Percentiles rank a stretch among this genome's conserved stretches.
Conservation (phyloP, 2,329 filamentous ascomycete species). For the Cladophialophora chaetospira region DNA sequence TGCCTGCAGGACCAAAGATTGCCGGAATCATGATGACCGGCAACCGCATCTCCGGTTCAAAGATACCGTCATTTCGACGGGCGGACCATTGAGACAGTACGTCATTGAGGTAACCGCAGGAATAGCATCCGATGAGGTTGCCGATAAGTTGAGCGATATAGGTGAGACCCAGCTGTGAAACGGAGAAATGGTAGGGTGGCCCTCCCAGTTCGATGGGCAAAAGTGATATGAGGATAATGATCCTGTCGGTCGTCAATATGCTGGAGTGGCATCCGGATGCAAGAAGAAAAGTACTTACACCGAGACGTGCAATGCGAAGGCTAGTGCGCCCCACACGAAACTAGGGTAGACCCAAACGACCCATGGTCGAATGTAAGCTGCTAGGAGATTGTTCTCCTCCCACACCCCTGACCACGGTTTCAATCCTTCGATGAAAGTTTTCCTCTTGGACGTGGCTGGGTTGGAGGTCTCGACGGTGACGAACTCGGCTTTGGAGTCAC, state of each 20-base stretch:
- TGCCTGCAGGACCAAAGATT: background rate
- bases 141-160: conserved; percentile 55
- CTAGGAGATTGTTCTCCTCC: background rate
- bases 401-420: background rate
- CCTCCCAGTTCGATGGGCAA: conserved; percentile 6
- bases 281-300: background rate
- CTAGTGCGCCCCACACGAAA: conserved; percentile 7
- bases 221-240: background rate
- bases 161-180: conserved; percentile 50
- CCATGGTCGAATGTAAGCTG: conserved; percentile 1
- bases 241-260: background rate
- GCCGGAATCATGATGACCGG: conserved; percentile 45
- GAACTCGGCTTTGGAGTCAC: too few relatives aligned
- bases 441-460: background rate
- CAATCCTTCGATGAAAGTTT: background rate
- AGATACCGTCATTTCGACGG: conserved; percentile 54
- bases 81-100: conserved; percentile 46
- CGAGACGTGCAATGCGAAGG: conserved; percentile 10
- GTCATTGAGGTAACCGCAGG: conserved; percentile 49
- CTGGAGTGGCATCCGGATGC: too few relatives aligned
- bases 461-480: background rate
- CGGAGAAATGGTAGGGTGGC: conserved; percentile 35
- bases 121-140: conserved; percentile 51
- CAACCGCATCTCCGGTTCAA: conserved; percentile 61
- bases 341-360: conserved; percentile 4